These are phyloP conservation scores for Leccinum broughii DNA, from an alignment of 768 basidiomycete species.

Conservation along the genomic window DNA sequence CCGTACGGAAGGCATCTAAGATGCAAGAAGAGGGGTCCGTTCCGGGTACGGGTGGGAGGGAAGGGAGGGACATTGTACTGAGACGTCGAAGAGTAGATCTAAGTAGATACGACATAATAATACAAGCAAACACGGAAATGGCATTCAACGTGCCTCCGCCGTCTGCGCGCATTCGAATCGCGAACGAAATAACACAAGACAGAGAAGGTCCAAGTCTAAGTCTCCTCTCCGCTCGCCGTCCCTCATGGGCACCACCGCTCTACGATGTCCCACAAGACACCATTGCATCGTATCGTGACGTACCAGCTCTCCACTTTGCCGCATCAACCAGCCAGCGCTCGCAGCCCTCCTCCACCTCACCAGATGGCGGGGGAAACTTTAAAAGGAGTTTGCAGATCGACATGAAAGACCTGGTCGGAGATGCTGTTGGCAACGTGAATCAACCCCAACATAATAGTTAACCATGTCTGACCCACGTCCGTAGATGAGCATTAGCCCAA, in stretches of 20 bases:
- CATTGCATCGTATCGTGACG: constrained; percentile 32
- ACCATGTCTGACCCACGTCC: constrained; percentile 8
- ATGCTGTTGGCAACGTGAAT: constrained; percentile 81
- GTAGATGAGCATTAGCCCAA: constrained; percentile 91
- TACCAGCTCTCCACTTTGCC: constrained; percentile 25
- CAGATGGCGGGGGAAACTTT: constrained; percentile 62
- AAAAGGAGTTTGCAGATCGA: constrained; percentile 66
- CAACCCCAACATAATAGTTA: too few species aligned
- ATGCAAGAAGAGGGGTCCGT: constrained; percentile 66
- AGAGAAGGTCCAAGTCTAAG: constrained; percentile 29
- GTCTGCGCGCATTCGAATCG: constrained; percentile 26
- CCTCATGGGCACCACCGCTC: constrained; percentile 35
- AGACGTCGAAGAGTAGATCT: background rate
- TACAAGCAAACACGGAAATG: background rate
- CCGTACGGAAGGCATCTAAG: constrained; percentile 77
- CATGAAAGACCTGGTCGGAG: constrained; percentile 77
- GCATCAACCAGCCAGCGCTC: constrained; percentile 12
- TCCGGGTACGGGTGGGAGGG: constrained; percentile 42
- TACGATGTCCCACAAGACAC: constrained; percentile 29
- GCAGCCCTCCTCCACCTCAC: constrained; percentile 30
- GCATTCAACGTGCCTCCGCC: constrained; percentile 1
- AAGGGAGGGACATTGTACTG: constrained; percentile 27
- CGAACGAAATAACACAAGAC: constrained; percentile 24
- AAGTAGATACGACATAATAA: background rate
- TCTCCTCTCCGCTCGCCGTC: constrained; percentile 34